Percentiles rank a stretch among this genome's conserved stretches.
Conservation (phyloP, 2,329 filamentous ascomycete genomes). For the Scedosporium aurantiacum region DNA sequence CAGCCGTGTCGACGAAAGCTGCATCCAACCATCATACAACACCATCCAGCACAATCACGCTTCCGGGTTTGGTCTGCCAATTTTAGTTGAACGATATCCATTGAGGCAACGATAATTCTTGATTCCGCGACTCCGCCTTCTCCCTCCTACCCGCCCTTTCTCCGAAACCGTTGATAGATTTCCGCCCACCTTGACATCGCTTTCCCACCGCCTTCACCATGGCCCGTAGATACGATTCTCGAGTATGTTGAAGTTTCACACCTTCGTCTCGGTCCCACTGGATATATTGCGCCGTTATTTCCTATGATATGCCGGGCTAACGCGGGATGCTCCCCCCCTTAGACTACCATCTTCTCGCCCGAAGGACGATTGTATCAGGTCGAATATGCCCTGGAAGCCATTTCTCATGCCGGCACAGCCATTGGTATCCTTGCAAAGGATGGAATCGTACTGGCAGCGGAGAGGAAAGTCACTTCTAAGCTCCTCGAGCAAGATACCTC, state of each 20-base stretch:
- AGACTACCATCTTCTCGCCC: constrained; percentile 99
- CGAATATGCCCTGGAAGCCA: constrained; percentile 97
- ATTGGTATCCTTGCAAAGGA: constrained; percentile 95
- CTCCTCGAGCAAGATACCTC: constrained; percentile 98
- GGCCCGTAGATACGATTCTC: constrained; percentile 95
- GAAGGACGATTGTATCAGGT: constrained; percentile 98
- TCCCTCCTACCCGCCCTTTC: no score
- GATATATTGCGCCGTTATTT: constrained; percentile 13
- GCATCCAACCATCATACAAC: constrained; percentile 9
- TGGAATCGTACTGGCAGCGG: constrained; percentile 94
- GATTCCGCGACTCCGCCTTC: neutral
- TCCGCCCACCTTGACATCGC: neutral
- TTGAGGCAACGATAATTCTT: neutral
- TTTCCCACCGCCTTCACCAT: constrained; percentile 39
- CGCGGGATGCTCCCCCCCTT: constrained; percentile 10
- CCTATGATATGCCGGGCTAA: neutral
- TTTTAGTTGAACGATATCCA: neutral
- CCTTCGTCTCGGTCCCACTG: constrained; percentile 10
- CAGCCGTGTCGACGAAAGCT: constrained; percentile 1
- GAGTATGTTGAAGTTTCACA: constrained; percentile 48
- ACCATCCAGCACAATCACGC: constrained; percentile 8
- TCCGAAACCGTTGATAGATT: neutral
- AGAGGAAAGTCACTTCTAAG: constrained; percentile 99
- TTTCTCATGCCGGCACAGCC: constrained; percentile 94
- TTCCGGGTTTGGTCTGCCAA: neutral